These are phyloP conservation scores for Eucalyptus leucophloia DNA, from an alignment of 345 rosid species.

Conservation along the genomic window DNA sequence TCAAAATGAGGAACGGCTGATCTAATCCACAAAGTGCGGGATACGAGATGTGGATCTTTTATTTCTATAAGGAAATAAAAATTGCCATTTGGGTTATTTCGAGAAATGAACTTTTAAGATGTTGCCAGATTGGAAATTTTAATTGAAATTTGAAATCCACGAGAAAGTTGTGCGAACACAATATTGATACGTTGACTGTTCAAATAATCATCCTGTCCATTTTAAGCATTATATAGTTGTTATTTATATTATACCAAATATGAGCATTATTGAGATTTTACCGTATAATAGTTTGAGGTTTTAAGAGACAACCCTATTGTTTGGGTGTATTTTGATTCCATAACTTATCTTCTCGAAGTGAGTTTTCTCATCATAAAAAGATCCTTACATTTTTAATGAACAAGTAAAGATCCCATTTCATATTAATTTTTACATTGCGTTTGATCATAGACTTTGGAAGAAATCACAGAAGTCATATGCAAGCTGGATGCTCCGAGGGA, in stretches of 20 bases:
- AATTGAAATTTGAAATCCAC: neutral
- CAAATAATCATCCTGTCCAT: neutral
- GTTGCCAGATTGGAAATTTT: neutral
- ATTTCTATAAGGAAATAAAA: neutral
- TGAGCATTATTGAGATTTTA: neutral
- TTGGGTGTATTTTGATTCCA: neutral
- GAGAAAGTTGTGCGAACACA: neutral
- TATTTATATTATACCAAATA: neutral
- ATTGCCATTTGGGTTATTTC: neutral
- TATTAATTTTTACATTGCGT: neutral
- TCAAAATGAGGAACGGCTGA: neutral
- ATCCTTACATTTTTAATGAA: neutral
- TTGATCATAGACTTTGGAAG: neutral
- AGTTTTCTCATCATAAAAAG: neutral
- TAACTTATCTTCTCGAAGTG: neutral
- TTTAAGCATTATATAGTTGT: neutral
- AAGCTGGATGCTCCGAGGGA: neutral
- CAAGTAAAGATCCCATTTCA: neutral
- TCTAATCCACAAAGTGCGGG: neutral
- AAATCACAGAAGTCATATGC: fast-evolving
- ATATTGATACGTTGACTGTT: neutral
- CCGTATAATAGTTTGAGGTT: neutral
- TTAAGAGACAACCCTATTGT: no score
- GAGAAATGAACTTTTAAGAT: neutral
- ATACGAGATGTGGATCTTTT: neutral